Evolutionary conservation across 2,329 filamentous ascomycete species (phyloP).

Genomic region (Phaeosphaeriaceae sp.): DNA sequence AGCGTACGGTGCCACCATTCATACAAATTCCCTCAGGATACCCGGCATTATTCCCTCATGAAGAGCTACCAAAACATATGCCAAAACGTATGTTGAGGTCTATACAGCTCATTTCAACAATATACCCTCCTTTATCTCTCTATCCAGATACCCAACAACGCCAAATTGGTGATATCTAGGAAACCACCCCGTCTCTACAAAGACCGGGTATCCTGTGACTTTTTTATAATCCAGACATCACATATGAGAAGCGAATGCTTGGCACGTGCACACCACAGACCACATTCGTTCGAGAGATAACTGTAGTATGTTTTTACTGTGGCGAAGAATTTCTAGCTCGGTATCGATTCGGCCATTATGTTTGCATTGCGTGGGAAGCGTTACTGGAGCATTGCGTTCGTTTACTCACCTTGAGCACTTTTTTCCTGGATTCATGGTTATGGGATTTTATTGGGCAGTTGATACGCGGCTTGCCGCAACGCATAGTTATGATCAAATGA

Average conservation of each 20-base stretch:
- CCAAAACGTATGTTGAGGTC: constrained; percentile 29
- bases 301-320: constrained; percentile 4
- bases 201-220: background rate
- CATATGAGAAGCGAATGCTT: constrained; percentile 10
- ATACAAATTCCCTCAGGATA: constrained; percentile 36
- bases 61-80: constrained; percentile 30
- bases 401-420: constrained; percentile 11
- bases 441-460: constrained; percentile 14
- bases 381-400: constrained; percentile 36
- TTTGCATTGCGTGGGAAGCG: constrained; percentile 41
- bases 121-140: background rate
- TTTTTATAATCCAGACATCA: constrained; percentile 15
- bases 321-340: background rate
- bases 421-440: constrained; percentile 14
- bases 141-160: background rate
- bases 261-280: background rate
- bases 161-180: background rate
- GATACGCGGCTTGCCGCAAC: constrained; percentile 6
- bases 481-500: constrained; percentile 13
- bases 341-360: constrained; percentile 24
- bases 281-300: background rate
- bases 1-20: constrained; percentile 26
- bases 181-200: background rate
- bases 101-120: constrained; percentile 8
- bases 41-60: constrained; percentile 26